Conservation (phyloP, 495 filamentous ascomycete genomes). For the Aspergillus cavernicola region DNA sequence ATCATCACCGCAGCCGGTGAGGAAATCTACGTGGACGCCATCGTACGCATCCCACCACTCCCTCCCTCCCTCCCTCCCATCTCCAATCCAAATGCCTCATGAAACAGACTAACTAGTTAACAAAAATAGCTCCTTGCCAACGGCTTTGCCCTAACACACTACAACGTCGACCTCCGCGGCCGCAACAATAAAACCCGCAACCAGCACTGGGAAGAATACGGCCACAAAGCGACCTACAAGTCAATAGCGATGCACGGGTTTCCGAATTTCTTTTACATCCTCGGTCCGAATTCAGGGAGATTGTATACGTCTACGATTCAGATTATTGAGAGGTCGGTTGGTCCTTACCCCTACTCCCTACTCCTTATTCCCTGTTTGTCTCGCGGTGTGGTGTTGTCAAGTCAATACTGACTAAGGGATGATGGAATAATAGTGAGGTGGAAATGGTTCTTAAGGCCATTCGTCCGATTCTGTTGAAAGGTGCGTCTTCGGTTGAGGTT, state of each 20-base stretch:
- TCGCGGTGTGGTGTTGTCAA: no score
- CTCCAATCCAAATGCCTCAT: no score
- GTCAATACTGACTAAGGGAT: no score
- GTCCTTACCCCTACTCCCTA: neutral
- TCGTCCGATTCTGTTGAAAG: neutral
- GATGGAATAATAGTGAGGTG: conserved; percentile 7
- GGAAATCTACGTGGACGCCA: conserved; percentile 8
- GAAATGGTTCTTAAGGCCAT: conserved; percentile 10
- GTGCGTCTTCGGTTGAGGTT: conserved; percentile 4
- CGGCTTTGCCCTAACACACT: conserved; percentile 13
- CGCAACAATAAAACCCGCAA: conserved; percentile 9
- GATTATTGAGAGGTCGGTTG: conserved; percentile 53
- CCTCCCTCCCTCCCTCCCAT: neutral
- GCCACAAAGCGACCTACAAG: conserved; percentile 20
- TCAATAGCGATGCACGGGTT: conserved; percentile 25
- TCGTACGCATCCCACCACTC: conserved; percentile 5
- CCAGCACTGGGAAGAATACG: conserved; percentile 13
- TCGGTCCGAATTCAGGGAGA: conserved; percentile 26
- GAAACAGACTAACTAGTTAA: neutral
- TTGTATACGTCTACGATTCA: conserved; percentile 26
- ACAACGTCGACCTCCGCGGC: conserved; percentile 2
- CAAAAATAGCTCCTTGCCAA: conserved; percentile 11
- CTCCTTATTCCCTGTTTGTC: no score
- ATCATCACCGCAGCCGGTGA: conserved; percentile 5
- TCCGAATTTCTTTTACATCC: conserved; percentile 27